Conservation (phyloP, 1,139 yeast genomes). For the Suhomyces guaymorum region DNA sequence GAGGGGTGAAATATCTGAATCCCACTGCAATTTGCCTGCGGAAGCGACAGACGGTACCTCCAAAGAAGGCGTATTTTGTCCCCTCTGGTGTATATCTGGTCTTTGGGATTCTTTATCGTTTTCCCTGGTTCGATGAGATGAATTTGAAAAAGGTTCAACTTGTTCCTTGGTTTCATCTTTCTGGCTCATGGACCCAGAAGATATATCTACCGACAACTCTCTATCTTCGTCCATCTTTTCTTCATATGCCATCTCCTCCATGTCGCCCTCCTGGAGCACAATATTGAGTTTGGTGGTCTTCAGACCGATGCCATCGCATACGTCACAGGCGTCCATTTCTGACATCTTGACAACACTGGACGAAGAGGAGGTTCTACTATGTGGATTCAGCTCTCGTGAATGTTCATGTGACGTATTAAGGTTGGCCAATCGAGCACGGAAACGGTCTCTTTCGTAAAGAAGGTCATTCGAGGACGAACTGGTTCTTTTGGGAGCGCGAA, state of each 20-base stretch:
- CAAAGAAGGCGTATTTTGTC: no score
- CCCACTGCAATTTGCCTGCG: no score
- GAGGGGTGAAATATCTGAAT: constrained; percentile 23
- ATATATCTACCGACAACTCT: no score
- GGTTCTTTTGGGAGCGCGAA: constrained; percentile 32
- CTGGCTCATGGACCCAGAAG: no score
- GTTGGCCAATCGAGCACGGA: constrained; percentile 41
- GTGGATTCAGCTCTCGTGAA: background rate
- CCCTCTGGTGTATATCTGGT: no score
- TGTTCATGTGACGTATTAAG: constrained; percentile 26
- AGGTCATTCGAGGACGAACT: constrained; percentile 46
- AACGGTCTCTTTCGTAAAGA: constrained; percentile 45
- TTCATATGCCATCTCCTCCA: no score
- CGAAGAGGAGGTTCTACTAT: background rate
- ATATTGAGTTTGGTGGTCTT: constrained; percentile 43
- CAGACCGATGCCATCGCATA: constrained; percentile 39
- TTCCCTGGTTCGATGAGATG: no score
- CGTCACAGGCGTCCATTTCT: constrained; percentile 28
- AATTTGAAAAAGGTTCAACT: no score
- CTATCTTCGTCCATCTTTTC: no score
- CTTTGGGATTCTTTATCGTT: background rate
- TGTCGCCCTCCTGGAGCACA: no score
- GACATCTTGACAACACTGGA: background rate
- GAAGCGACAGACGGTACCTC: no score
- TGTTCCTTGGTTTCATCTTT: no score